Evolutionary conservation across 306 rosid genomes (phyloP).

Genomic region (Coriaria nepalensis): DNA sequence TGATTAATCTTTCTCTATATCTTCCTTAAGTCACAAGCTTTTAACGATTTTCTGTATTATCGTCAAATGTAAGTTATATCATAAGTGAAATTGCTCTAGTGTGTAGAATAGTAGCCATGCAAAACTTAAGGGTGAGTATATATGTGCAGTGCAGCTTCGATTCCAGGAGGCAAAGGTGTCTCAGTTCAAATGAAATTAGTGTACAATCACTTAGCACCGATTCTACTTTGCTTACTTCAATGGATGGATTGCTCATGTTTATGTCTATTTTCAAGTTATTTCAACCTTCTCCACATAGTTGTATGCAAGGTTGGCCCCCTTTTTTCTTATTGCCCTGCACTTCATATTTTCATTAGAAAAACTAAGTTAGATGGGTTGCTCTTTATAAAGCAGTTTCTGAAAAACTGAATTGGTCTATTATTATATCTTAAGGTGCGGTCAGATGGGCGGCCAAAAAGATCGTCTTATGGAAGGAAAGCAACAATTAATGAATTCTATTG

Average conservation of each 20-base stretch:
- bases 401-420: no score
- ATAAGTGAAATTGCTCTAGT: no score
- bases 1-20: no score
- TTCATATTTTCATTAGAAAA: neutral
- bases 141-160: conserved; percentile 62
- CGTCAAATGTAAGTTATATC: no score
- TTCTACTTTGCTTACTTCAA: conserved; percentile 36
- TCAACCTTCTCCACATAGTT: conserved; percentile 46
- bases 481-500: conserved; percentile 47
- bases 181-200: conserved; percentile 61
- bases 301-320: conserved; percentile 37
- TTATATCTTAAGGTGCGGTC: conserved; percentile 32
- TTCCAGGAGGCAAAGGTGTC: conserved; percentile 43
- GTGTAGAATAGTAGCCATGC: no score
- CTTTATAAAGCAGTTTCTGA: no score
- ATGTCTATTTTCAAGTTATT: conserved; percentile 37
- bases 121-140: no score
- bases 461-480: conserved; percentile 52
- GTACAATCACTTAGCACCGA: conserved; percentile 44
- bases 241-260: conserved; percentile 58
- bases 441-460: conserved; percentile 29
- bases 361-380: no score
- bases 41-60: no score
- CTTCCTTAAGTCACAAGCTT: no score
- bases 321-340: neutral